Evolutionary conservation across 306 rosid species (phyloP).

Genomic region (Senna siamea): DNA sequence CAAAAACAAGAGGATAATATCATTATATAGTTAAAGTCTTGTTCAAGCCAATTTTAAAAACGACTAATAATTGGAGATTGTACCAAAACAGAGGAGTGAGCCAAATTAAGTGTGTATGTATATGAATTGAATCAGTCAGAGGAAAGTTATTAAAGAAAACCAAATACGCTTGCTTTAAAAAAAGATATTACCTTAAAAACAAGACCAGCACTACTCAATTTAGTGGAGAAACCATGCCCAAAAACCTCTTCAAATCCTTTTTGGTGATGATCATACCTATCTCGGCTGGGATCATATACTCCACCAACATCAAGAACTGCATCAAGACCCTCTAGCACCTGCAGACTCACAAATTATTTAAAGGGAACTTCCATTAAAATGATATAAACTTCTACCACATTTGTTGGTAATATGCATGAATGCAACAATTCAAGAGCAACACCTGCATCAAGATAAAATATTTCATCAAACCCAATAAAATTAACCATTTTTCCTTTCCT

Average conservation of each 20-base stretch:
- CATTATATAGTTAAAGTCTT: conserved; percentile 4
- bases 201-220: conserved; percentile 96
- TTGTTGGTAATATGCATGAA: not conserved
- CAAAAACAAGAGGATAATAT: not conserved
- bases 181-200: conserved; percentile 74
- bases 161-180: conserved; percentile 11
- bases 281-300: conserved; percentile 72
- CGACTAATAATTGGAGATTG: not conserved
- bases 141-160: not conserved
- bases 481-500: not conserved
- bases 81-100: conserved; percentile 7
- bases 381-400: conserved; percentile 1
- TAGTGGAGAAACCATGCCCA: conserved; percentile 87
- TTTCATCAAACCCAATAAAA: not conserved
- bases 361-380: not conserved
- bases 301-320: conserved; percentile 99
- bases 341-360: conserved; percentile 31
- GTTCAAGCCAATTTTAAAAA: conserved; percentile 1
- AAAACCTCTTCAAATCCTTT: conserved; percentile 92
- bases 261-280: conserved; percentile 97
- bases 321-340: conserved; percentile 90
- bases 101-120: not conserved
- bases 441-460: not conserved
- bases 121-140: not conserved
- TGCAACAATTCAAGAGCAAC: conserved; percentile 7